Conservation (phyloP, 306 rosid genomes). For the Cucurbita argyrosperma region DNA sequence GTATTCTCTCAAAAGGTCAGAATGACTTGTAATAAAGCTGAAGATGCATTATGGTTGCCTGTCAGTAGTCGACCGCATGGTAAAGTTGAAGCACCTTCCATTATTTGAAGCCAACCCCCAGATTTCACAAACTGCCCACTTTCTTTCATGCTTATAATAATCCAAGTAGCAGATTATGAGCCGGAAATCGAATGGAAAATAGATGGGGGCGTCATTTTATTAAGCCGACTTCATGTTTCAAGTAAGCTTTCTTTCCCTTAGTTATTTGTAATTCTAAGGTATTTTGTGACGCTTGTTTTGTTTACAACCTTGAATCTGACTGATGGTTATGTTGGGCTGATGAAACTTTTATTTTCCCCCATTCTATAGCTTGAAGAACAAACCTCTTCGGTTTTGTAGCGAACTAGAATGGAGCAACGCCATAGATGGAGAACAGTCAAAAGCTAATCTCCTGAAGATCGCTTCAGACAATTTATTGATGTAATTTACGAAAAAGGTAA, state of each 20-base stretch:
- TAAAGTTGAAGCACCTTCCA: neutral
- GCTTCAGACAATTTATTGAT: neutral
- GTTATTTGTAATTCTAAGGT: neutral
- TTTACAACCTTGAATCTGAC: neutral
- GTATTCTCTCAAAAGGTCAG: neutral
- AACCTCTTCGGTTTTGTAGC: neutral
- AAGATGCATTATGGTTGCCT: neutral
- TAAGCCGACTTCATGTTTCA: neutral
- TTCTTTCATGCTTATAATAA: neutral
- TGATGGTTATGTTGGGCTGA: neutral
- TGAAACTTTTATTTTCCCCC: neutral
- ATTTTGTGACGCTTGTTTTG: neutral
- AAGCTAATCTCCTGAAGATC: neutral
- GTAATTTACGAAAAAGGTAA: neutral
- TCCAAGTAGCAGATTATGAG: neutral
- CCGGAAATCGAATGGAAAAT: neutral
- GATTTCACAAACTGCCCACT: neutral
- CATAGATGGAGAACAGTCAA: neutral
- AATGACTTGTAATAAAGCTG: slow-evolving; percentile 6
- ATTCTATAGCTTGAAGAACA: neutral
- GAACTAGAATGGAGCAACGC: neutral
- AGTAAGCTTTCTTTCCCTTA: neutral
- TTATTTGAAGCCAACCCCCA: neutral
- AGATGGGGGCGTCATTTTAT: neutral
- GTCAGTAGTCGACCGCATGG: neutral